Conservation (phyloP, 371 early-diverging fungal species). For the Caulochytrium protostelioides region DNA sequence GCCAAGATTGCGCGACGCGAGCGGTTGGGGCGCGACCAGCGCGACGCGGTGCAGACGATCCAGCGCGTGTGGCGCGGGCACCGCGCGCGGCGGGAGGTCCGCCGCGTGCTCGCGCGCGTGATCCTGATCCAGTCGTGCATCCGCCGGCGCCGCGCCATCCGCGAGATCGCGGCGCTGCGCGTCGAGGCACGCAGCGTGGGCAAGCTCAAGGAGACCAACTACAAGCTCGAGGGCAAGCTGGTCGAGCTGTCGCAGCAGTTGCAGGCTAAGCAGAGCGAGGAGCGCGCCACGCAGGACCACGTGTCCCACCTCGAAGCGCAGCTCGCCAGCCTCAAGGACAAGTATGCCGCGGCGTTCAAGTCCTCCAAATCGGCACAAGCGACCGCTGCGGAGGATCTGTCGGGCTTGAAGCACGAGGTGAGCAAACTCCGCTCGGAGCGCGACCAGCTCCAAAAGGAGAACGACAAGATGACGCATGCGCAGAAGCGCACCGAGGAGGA, state of each 20-base stretch:
- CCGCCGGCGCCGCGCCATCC: constrained; percentile 46
- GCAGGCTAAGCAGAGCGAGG: constrained; percentile 45
- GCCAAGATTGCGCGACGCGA: too few species aligned
- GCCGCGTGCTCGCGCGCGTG: constrained; percentile 25
- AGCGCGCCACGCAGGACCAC: constrained; percentile 29
- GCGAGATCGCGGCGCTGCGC: constrained; percentile 36
- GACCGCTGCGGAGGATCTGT: too few species aligned
- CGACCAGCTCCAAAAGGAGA: background rate
- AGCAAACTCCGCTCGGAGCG: too few species aligned
- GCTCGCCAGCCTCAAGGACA: constrained; percentile 41
- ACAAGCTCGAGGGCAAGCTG: constrained; percentile 83
- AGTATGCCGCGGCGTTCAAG: constrained; percentile 37
- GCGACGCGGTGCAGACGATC: too few species aligned
- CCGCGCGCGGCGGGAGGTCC: constrained; percentile 31
- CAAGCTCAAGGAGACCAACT: constrained; percentile 74
- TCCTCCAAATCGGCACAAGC: too few species aligned
- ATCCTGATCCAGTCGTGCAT: constrained; percentile 54
- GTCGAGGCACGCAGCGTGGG: constrained; percentile 68
- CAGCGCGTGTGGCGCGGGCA: constrained; percentile 19
- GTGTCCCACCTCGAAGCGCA: constrained; percentile 38
- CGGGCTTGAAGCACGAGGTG: too few species aligned
- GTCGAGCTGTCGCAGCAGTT: constrained; percentile 75
- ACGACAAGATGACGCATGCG: background rate
- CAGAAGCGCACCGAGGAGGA: too few species aligned
- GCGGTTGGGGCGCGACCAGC: too few species aligned